Evolutionary conservation across 2,329 filamentous ascomycete species (phyloP).

Genomic region (Pseudogymnoascus sp.): DNA sequence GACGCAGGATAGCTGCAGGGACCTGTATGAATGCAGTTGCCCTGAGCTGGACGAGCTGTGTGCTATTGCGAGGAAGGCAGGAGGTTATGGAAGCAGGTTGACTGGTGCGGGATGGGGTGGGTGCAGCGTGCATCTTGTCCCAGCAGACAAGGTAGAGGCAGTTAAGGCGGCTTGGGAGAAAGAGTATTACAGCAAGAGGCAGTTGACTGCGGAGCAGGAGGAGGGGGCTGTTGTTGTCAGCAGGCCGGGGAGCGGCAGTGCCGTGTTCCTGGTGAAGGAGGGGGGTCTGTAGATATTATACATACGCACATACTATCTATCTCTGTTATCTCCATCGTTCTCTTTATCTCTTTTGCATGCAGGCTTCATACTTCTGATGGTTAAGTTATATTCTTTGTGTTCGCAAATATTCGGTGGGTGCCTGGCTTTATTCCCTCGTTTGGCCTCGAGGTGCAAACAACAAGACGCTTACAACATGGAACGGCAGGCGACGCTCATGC

Average conservation of each 20-base stretch:
- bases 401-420: background rate
- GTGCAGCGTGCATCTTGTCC: slow-evolving; percentile 88
- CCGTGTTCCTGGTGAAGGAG: slow-evolving; percentile 37
- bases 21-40: slow-evolving; percentile 85
- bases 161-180: slow-evolving; percentile 70
- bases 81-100: slow-evolving; percentile 74
- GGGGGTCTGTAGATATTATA: background rate
- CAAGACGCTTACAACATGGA: background rate
- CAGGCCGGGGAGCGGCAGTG: slow-evolving; percentile 70
- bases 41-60: slow-evolving; percentile 89
- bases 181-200: slow-evolving; percentile 67
- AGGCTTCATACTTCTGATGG: background rate
- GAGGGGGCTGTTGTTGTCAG: slow-evolving; percentile 79
- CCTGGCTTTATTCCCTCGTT: background rate
- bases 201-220: slow-evolving; percentile 60
- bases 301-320: background rate
- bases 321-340: background rate
- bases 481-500: background rate
- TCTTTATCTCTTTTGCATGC: background rate
- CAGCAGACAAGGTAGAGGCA: slow-evolving; percentile 68
- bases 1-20: slow-evolving; percentile 80
- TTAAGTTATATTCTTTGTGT: background rate
- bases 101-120: slow-evolving; percentile 97
- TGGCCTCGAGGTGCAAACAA: background rate
- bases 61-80: slow-evolving; percentile 64